A percentile compares a stretch with the other conserved stretches of the same genome.
phyloP scores from a whole-genome alignment of 2,329 filamentous ascomycete genomes.

The Diaporthe aspalathi region DNA sequence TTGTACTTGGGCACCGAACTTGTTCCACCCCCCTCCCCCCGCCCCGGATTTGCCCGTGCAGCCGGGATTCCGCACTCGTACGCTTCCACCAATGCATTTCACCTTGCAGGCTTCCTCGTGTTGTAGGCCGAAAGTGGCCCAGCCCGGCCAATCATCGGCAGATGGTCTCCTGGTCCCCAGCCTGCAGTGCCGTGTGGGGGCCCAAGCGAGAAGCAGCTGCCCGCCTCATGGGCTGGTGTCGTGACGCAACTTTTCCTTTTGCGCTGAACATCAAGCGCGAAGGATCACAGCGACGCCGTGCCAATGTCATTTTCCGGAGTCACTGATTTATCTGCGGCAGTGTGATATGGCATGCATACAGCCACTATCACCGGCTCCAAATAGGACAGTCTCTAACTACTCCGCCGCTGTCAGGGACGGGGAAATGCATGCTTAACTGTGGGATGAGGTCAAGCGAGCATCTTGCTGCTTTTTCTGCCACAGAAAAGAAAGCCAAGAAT shows the following conservation, averaged over 20 bases:
- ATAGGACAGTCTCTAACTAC: no score
- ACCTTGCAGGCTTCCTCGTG: slow-evolving; percentile 16
- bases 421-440: slow-evolving; percentile 4
- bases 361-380: slow-evolving; percentile 18
- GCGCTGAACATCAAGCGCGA: neutral
- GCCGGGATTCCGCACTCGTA: slow-evolving; percentile 4
- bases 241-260: slow-evolving; percentile 34
- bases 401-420: slow-evolving; percentile 8
- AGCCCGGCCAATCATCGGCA: slow-evolving; percentile 18
- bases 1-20: neutral
- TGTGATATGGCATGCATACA: slow-evolving; percentile 12
- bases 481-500: neutral
- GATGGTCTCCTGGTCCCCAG: slow-evolving; percentile 9
- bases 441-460: slow-evolving; percentile 18
- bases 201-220: slow-evolving; percentile 21
- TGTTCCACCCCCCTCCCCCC: slow-evolving; percentile 10
- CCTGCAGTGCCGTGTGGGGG: slow-evolving; percentile 12
- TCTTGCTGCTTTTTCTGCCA: neutral
- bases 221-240: slow-evolving; percentile 7
- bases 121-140: neutral
- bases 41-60: slow-evolving; percentile 20
- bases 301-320: neutral
- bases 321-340: slow-evolving; percentile 1
- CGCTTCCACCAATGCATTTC: slow-evolving; percentile 19
- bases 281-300: neutral